phyloP scores from a whole-genome alignment of 2,329 filamentous ascomycete species.

The Phialophora macrospora region DNA sequence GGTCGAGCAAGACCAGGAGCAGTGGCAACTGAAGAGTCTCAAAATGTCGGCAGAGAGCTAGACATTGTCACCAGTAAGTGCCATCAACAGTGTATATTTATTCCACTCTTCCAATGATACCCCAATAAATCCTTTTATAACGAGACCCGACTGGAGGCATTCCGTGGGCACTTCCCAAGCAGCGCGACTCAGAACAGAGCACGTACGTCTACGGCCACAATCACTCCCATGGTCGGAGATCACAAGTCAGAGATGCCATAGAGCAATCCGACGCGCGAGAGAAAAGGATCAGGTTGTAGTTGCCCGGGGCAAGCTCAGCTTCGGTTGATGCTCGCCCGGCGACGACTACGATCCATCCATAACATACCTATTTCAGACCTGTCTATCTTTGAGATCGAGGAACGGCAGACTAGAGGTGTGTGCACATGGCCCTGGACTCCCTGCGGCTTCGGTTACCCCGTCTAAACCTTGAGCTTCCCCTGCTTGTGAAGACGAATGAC shows the following conservation, averaged over 20 bases:
- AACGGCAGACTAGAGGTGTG: conserved; percentile 62
- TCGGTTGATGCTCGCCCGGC: conserved; percentile 30
- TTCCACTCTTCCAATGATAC: conserved; percentile 37
- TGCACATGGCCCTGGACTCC: conserved; percentile 49
- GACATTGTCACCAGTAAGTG: conserved; percentile 19
- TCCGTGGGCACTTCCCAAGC: conserved; percentile 29
- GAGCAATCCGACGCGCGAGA: conserved; percentile 55
- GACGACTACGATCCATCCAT: conserved; percentile 3
- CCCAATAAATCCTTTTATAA: conserved; percentile 16
- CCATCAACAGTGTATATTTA: conserved; percentile 27
- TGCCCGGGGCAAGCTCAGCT: conserved; percentile 21
- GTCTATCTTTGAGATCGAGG: conserved; percentile 54
- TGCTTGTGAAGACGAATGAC: not conserved
- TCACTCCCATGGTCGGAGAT: conserved; percentile 56
- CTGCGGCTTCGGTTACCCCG: not conserved
- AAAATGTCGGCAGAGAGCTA: conserved; percentile 33
- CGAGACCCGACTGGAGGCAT: conserved; percentile 20
- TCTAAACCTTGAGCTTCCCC: not conserved
- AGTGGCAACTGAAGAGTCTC: conserved; percentile 33
- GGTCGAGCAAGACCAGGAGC: conserved; percentile 39
- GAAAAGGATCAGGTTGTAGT: conserved; percentile 39
- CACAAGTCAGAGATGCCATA: conserved; percentile 51
- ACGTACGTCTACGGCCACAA: conserved; percentile 54
- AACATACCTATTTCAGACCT: conserved; percentile 59
- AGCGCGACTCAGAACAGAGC: conserved; percentile 60